Evolutionary conservation across 1,284 basidiomycete genomes (phyloP).

Genomic region (Pascua sp.): DNA sequence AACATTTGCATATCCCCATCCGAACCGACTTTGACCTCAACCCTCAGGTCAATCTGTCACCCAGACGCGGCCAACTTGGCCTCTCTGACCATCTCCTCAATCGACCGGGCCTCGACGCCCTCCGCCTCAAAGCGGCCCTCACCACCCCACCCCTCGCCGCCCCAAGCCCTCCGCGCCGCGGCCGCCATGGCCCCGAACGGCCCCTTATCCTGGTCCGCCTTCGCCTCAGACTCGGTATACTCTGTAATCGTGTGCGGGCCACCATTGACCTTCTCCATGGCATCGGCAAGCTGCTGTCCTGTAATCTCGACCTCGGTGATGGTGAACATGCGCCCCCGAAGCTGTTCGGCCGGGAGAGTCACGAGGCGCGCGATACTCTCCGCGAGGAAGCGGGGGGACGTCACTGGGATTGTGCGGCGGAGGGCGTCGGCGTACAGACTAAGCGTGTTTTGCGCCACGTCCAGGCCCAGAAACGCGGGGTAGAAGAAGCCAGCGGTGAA

Average conservation of each 20-base stretch:
- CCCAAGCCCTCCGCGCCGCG: too few relatives aligned
- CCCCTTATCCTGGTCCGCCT: not conserved
- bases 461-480: constrained; percentile 1
- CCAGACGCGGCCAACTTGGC: too few relatives aligned
- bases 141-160: too few relatives aligned
- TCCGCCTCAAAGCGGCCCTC: too few relatives aligned
- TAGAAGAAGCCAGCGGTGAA: not conserved
- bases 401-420: not conserved
- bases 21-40: too few relatives aligned
- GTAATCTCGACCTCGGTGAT: constrained; percentile 7
- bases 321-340: constrained; percentile 29
- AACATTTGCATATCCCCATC: too few relatives aligned
- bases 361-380: constrained; percentile 2
- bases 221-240: constrained; percentile 3
- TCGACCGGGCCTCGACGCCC: too few relatives aligned
- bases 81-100: too few relatives aligned
- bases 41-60: too few relatives aligned
- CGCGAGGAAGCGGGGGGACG: constrained; percentile 2
- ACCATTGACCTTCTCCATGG: constrained; percentile 1
- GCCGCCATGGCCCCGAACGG: too few relatives aligned
- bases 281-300: constrained; percentile 4
- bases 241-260: not conserved
- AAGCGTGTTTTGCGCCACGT: constrained; percentile 3
- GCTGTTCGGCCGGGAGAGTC: not conserved
- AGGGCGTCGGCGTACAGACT: constrained; percentile 5